Conservation (phyloP, 78 protist genomes). For the Dictyostelium firmibasis region DNA sequence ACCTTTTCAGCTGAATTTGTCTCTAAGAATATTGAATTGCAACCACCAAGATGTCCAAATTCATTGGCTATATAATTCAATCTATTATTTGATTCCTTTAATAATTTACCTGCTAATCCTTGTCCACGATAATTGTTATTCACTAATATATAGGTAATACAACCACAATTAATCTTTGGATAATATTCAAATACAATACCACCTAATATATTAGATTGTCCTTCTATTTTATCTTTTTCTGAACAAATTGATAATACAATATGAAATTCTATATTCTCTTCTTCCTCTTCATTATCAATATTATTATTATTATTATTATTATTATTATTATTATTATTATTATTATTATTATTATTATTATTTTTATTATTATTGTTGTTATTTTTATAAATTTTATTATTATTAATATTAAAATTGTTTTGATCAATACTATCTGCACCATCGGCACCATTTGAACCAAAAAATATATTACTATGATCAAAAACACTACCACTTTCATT, state of each 20-base stretch:
- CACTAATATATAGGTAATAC: conserved; percentile 49
- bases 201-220: conserved; percentile 49
- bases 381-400: neutral
- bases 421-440: too few species aligned
- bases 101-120: conserved; percentile 26
- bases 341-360: too few species aligned
- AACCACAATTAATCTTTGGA: conserved; percentile 58
- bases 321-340: neutral
- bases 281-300: neutral
- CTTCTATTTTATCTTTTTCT: neutral
- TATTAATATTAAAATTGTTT: neutral
- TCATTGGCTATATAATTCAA: neutral
- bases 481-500: neutral
- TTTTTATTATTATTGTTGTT: neutral
- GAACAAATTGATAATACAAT: conserved; percentile 42
- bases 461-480: neutral
- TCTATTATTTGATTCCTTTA: conserved; percentile 6
- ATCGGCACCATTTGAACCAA: neutral
- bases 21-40: conserved; percentile 47
- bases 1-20: conserved; percentile 67
- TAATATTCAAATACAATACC: conserved; percentile 77
- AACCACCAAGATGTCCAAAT: conserved; percentile 43
- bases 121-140: conserved; percentile 49
- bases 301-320: neutral
- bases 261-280: conserved; percentile 48